Evolutionary conservation across 2,329 filamentous ascomycete genomes (phyloP).

Genomic region (Fusarium sp.): DNA sequence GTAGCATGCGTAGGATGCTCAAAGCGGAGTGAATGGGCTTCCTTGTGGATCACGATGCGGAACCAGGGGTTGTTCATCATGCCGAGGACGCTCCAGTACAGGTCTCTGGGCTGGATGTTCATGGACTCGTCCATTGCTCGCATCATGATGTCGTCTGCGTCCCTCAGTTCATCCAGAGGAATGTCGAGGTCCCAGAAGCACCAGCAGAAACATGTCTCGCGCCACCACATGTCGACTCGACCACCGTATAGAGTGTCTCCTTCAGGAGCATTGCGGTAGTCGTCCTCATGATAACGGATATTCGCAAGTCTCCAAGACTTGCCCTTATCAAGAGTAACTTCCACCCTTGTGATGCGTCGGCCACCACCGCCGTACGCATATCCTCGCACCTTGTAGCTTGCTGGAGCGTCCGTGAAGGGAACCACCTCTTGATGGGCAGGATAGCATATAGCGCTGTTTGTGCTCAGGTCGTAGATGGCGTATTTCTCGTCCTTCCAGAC

Average conservation of each 20-base stretch:
- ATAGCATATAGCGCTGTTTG: constrained; percentile 84
- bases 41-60: constrained; percentile 78
- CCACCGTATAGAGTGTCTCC: constrained; percentile 77
- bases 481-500: constrained; percentile 93
- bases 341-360: constrained; percentile 82
- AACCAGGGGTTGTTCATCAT: constrained; percentile 99
- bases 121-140: constrained; percentile 91
- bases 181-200: constrained; percentile 88
- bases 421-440: constrained; percentile 82
- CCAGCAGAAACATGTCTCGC: constrained; percentile 89
- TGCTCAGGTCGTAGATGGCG: constrained; percentile 90
- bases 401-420: constrained; percentile 57
- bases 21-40: constrained; percentile 72
- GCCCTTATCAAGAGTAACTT: constrained; percentile 85
- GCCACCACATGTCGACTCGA: constrained; percentile 80
- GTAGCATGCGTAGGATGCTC: constrained; percentile 90
- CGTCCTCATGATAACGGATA: constrained; percentile 86
- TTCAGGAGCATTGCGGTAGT: constrained; percentile 73
- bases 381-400: constrained; percentile 74
- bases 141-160: constrained; percentile 79
- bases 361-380: constrained; percentile 93
- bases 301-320: constrained; percentile 81
- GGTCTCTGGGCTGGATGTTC: constrained; percentile 87
- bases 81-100: constrained; percentile 94
- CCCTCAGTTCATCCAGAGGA: constrained; percentile 67